These are phyloP conservation scores for Cephalotrichum gorgonifer DNA, from an alignment of 2,329 filamentous ascomycete species.

Conservation along the genomic window DNA sequence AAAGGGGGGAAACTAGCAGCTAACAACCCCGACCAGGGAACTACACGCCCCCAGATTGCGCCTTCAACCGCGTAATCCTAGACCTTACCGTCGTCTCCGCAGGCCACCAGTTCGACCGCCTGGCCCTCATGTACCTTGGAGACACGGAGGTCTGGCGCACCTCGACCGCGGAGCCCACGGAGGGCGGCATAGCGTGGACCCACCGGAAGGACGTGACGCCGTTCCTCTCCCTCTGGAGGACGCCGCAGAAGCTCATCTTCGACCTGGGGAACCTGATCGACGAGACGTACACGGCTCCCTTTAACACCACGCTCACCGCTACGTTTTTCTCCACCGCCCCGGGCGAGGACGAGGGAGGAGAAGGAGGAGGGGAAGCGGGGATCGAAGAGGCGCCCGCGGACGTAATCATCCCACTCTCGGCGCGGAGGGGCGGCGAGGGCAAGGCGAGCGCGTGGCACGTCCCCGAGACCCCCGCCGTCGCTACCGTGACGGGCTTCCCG, in stretches of 20 bases:
- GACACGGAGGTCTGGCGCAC: constrained; percentile 77
- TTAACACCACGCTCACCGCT: constrained; percentile 65
- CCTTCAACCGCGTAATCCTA: constrained; percentile 65
- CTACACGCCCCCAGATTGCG: constrained; percentile 57
- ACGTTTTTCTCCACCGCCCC: constrained; percentile 51
- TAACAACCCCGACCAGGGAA: constrained; percentile 28
- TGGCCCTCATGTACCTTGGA: constrained; percentile 65
- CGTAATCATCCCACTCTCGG: constrained; percentile 57
- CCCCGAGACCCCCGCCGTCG: constrained; percentile 50
- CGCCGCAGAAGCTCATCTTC: constrained; percentile 66
- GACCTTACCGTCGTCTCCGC: constrained; percentile 61
- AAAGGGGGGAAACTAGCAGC: not conserved
- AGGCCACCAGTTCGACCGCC: constrained; percentile 66
- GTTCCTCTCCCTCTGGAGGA: constrained; percentile 58
- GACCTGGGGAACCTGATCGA: constrained; percentile 66
- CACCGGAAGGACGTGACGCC: constrained; percentile 72
- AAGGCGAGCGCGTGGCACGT: constrained; percentile 57
- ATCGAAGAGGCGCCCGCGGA: constrained; percentile 36
- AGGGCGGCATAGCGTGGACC: constrained; percentile 59
- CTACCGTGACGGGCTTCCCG: constrained; percentile 47
- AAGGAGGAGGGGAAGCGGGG: constrained; percentile 6
- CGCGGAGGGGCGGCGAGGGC: constrained; percentile 35
- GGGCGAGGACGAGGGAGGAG: constrained; percentile 20
- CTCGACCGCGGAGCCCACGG: constrained; percentile 69
- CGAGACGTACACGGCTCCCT: constrained; percentile 59